phyloP scores from a whole-genome alignment of 495 filamentous ascomycete species.

The Penicillium lividum region DNA sequence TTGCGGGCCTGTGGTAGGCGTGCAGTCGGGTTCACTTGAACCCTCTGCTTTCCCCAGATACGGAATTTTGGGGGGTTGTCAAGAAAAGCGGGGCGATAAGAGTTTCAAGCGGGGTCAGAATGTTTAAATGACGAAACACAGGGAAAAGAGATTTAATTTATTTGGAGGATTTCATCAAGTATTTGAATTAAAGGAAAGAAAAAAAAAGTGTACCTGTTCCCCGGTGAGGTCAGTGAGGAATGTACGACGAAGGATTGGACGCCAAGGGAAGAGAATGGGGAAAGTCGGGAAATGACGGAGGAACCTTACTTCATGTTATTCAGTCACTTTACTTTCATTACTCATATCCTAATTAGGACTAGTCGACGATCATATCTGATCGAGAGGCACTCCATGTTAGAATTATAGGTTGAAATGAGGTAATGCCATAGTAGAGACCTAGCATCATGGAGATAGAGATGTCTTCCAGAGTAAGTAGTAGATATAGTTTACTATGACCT shows the following conservation, averaged over 20 bases:
- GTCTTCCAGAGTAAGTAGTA: too few species aligned
- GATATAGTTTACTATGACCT: too few species aligned
- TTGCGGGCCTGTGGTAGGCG: slow-evolving; percentile 21
- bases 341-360: slow-evolving; percentile 1
- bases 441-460: neutral
- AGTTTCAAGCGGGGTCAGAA: slow-evolving; percentile 21
- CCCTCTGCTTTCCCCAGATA: slow-evolving; percentile 22
- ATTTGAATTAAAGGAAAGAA: neutral
- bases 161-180: neutral
- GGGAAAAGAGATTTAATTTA: neutral
- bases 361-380: neutral
- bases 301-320: slow-evolving; percentile 4
- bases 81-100: slow-evolving; percentile 27
- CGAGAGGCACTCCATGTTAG: too few species aligned
- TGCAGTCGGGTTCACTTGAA: slow-evolving; percentile 28
- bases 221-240: slow-evolving; percentile 8
- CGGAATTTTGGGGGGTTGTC: slow-evolving; percentile 8
- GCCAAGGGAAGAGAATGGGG: slow-evolving; percentile 5
- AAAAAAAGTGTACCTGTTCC: slow-evolving; percentile 1
- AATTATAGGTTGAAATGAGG: too few species aligned
- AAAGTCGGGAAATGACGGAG: slow-evolving; percentile 4
- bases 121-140: neutral
- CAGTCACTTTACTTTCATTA: slow-evolving; percentile 2
- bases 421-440: neutral
- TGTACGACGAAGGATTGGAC: slow-evolving; percentile 2